Base-by-base conservation (phyloP, 176 grass and related monocot genomes). In the Aegilops bicornis region DNA sequence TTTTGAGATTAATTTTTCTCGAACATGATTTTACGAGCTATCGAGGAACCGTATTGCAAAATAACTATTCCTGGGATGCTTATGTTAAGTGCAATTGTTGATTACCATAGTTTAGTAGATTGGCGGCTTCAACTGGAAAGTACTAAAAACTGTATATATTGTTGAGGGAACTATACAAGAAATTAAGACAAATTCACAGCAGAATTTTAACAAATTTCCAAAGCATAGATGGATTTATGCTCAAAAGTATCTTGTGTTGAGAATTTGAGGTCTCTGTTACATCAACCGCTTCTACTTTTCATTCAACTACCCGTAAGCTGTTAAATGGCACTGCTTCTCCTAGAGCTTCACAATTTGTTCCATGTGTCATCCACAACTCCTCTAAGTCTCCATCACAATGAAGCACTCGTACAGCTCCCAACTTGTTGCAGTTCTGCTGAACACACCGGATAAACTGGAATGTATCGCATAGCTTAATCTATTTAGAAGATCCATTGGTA, bases 91-190 rank as follows among this genome's bases (percentile, higher is more conserved):
- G 24, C 61, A 58, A 23, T n/a, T 72, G 39, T 16, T 71, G 13
- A 30, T 24, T 60, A 60, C 61, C 25, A 52, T 64, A 80, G 29
- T 63, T 72, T 73, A 15, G 36, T 76, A 47, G 10, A 42, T 47
- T 62, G 61, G 23, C 69, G 48, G 25, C 7, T 71, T 61, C 24
- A 73, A 14, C 43, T 74, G 7, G 20, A 31, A 79, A 31, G 32
- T 86, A 68, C 35, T 79, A 10, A 84, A 45, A 70, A 61, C 66
- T 79, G 43, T n/a, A n/a, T n/a, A n/a, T n/a, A n/a, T n/a, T n/a
- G n/a, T n/a, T n/a, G n/a, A n/a, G n/a, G n/a, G n/a, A n/a, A n/a
- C n/a, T 12, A 47, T 79, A 36, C 48, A 42, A 86, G 23, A 9
- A 13, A 82, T 71, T 24, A 70, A 71, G 45, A 59, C 40, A 20